These are phyloP conservation scores for Pseudopithomyces chartarum DNA, from an alignment of 2,329 filamentous ascomycete species.

Conservation along the genomic window DNA sequence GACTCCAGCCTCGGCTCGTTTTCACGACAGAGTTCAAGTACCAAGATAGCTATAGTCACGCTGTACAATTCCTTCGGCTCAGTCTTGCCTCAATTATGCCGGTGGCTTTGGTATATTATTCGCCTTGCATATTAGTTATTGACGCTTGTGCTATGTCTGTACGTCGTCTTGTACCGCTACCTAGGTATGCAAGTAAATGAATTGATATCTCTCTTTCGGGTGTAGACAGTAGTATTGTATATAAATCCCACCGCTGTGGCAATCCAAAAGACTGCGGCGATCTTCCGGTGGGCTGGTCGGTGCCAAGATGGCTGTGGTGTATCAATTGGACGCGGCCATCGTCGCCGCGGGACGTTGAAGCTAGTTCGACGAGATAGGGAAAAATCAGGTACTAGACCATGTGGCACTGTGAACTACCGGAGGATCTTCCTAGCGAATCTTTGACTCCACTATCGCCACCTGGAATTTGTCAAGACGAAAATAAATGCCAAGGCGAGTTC, in stretches of 20 bases:
- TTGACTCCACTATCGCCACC: neutral
- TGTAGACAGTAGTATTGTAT: neutral
- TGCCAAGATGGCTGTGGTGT: neutral
- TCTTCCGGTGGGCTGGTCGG: neutral
- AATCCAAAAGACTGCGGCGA: neutral
- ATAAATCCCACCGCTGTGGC: neutral
- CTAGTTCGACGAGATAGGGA: neutral
- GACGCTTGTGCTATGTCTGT: no score
- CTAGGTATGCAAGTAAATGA: no score
- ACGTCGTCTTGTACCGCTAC: no score
- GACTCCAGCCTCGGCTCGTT: neutral
- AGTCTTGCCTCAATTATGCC: no score
- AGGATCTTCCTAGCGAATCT: neutral
- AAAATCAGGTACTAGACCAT: neutral
- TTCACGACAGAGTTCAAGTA: no score
- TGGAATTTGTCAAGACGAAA: neutral
- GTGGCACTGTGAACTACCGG: neutral
- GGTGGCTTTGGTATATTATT: no score
- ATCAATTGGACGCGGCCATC: neutral
- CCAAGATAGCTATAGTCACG: no score
- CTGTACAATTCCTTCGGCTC: no score
- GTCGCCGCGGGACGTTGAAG: neutral
- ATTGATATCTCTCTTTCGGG: no score
- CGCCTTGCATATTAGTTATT: no score
- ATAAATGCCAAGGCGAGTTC: neutral